Evolutionary conservation across 495 filamentous ascomycete genomes (phyloP), one percentile per base, ranked within the genome.

Genomic region (Letharia lupina): DNA sequence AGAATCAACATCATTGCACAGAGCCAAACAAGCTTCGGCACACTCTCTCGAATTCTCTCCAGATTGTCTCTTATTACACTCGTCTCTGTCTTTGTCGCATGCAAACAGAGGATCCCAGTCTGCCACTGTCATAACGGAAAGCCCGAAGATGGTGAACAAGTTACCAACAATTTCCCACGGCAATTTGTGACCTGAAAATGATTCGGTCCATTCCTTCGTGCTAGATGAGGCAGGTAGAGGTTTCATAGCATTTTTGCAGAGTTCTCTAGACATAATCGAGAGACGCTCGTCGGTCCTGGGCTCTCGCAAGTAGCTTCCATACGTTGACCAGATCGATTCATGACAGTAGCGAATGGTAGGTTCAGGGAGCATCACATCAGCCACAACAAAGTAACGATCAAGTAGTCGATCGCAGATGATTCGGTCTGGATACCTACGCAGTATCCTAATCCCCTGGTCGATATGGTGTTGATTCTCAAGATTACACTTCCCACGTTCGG

Each of bases 151-250:
- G 10, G 78, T 70, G n/a, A 84, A 79, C 0, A 87, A 72, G 44
- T 82, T 72, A 0, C 81, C 86, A 5, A 86, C 69, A 4, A 82
- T 72, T 71, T 88, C 86, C 85, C 85, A 89, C 13, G 85, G 81
- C 37, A 84, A 71, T 56, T 80, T 79, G 16, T 71, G 69, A 0
- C 83, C 85, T 0, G 79, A 82, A 44, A 83, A 84, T 5, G 70
- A 76, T 18, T 54, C 73, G 63, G 68, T 77, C 67, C 72, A 81
- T 57, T 76, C 78, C 41, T 71, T 39, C 11, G 37, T 48, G 16
- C 41, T 63, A 11, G 11, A 15, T 4, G 50, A 18, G 23, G 60
- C 44, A 15, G 48, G 15, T 28, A 63, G 40, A 57, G 50, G 50
- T 35, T 16, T 40, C 60, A 67, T 67, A 18, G 65, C 60, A 9